Percentiles rank a stretch among this genome's conserved stretches.
Conservation (phyloP, 441 rosid species). For the Bocquillonia castaneifolia region DNA sequence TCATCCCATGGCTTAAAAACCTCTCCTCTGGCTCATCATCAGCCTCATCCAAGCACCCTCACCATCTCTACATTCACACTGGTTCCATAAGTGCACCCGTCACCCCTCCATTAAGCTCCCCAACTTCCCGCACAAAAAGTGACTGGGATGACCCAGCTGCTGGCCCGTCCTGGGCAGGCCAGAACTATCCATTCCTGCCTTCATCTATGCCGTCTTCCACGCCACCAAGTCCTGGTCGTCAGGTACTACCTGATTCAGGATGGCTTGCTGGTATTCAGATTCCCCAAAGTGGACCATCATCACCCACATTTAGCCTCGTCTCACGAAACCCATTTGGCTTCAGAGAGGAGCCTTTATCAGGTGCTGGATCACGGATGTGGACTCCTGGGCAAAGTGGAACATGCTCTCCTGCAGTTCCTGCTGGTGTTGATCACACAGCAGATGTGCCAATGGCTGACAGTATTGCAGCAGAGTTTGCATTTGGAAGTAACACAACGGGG, state of each 20-base stretch:
- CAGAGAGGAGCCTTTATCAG: slow-evolving; percentile 47
- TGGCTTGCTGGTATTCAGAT: slow-evolving; percentile 75
- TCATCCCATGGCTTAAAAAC: slow-evolving; percentile 93
- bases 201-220: slow-evolving; percentile 71
- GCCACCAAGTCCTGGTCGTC: slow-evolving; percentile 76
- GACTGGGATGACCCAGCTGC: slow-evolving; percentile 57
- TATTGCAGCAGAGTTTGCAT: slow-evolving; percentile 81
- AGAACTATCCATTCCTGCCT: slow-evolving; percentile 43
- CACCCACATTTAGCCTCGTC: slow-evolving; percentile 93
- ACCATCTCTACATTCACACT: slow-evolving; percentile 51
- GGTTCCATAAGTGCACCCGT: slow-evolving; percentile 97
- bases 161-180: slow-evolving; percentile 47
- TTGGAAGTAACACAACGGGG: slow-evolving; percentile 54
- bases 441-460: slow-evolving; percentile 82
- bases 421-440: slow-evolving; percentile 58
- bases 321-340: slow-evolving; percentile 64
- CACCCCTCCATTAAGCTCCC: slow-evolving; percentile 85
- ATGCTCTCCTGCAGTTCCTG: slow-evolving; percentile 79
- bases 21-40: slow-evolving; percentile 79
- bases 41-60: slow-evolving; percentile 59
- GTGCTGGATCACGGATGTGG: slow-evolving; percentile 77
- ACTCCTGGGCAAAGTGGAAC: slow-evolving; percentile 93
- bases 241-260: slow-evolving; percentile 58
- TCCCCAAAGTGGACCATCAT: slow-evolving; percentile 82
- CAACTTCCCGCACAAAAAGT: slow-evolving; percentile 47